Percentiles rank a stretch among this genome's conserved stretches.
phyloP scores from a whole-genome alignment of 2,329 filamentous ascomycete species.

The Gnomoniopsis smithogilvyi region DNA sequence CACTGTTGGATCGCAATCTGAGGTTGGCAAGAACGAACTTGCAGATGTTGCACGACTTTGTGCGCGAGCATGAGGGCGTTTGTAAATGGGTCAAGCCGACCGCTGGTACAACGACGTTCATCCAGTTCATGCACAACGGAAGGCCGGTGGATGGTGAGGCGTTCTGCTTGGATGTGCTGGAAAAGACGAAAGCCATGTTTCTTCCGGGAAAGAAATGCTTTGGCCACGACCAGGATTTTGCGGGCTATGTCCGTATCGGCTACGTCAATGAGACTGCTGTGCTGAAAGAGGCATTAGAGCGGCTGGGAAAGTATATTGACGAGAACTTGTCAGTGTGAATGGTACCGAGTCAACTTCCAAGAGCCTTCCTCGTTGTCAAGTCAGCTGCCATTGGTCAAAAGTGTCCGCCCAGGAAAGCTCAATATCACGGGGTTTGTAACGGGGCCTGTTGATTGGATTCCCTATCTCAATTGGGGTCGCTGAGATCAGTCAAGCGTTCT shows the following conservation, averaged over 20 bases:
- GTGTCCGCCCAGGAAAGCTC: background rate
- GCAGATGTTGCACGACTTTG: constrained; percentile 62
- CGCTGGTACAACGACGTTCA: constrained; percentile 76
- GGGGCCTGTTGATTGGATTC: background rate
- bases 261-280: constrained; percentile 70
- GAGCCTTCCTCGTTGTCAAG: background rate
- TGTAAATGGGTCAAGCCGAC: constrained; percentile 71
- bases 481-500: background rate
- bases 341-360: background rate
- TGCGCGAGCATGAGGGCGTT: constrained; percentile 59
- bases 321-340: constrained; percentile 24
- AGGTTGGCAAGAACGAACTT: constrained; percentile 66
- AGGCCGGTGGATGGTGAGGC: constrained; percentile 67
- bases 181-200: constrained; percentile 69
- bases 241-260: constrained; percentile 74
- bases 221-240: constrained; percentile 62
- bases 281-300: constrained; percentile 62
- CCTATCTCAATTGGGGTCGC: background rate
- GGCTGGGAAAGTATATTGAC: constrained; percentile 38
- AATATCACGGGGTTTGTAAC: no score
- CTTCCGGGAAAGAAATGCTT: constrained; percentile 73
- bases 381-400: background rate
- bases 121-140: constrained; percentile 60
- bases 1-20: constrained; percentile 50
- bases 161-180: constrained; percentile 67